phyloP scores from a whole-genome alignment of 1,284 basidiomycete genomes.

The Cutaneotrichosporon curvatum region DNA sequence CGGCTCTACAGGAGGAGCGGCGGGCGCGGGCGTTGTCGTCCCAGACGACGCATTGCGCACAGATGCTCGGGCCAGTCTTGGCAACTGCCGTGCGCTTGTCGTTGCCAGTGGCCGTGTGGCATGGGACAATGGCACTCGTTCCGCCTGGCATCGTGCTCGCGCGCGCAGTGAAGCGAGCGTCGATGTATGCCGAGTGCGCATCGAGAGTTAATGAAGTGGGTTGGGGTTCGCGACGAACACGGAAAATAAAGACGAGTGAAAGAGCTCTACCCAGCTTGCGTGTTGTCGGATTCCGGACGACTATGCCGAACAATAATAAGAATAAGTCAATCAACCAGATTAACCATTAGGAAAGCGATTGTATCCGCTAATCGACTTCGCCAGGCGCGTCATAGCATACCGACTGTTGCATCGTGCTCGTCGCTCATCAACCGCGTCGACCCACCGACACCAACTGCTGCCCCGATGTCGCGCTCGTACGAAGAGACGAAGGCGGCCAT shows the following conservation, averaged over 20 bases:
- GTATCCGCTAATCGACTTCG: not conserved
- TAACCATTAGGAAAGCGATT: not conserved
- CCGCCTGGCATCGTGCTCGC: not conserved
- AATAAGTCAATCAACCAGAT: no score
- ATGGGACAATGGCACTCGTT: not conserved
- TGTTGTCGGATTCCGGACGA: no score
- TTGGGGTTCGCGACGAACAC: no score
- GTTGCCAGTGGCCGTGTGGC: not conserved
- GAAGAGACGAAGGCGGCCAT: constrained; percentile 53
- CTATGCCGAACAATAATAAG: no score
- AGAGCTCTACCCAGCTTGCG: no score
- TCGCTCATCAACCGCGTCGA: no score
- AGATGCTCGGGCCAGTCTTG: not conserved
- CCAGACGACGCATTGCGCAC: not conserved
- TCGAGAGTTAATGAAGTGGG: not conserved
- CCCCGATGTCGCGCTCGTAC: not conserved
- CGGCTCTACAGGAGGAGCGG: not conserved
- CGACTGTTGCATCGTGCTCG: not conserved
- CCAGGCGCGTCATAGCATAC: not conserved
- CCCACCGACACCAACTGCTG: not conserved
- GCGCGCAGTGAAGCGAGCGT: not conserved
- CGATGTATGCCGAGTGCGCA: not conserved
- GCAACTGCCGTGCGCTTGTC: not conserved
- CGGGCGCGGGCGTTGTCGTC: not conserved
- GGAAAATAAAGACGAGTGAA: no score